These are phyloP conservation scores for Tolypocladium paradoxum DNA, from an alignment of 2,329 filamentous ascomycete genomes.

Conservation along the genomic window DNA sequence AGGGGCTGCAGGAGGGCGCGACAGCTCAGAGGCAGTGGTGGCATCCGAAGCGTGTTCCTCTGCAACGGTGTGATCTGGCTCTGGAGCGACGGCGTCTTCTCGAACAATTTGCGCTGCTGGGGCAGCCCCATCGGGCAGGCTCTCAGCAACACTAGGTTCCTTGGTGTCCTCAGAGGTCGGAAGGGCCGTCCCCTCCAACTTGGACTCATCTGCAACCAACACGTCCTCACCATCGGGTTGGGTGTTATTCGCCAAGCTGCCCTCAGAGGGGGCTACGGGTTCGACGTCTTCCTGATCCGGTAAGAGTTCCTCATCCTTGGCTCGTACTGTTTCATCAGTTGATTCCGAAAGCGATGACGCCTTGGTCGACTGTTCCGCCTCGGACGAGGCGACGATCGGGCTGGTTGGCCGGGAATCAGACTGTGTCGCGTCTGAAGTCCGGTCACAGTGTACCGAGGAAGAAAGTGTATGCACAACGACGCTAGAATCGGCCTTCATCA, in stretches of 20 bases:
- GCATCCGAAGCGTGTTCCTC: background rate
- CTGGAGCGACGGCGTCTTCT: background rate
- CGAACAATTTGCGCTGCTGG: background rate
- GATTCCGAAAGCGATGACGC: slow-evolving; percentile 54
- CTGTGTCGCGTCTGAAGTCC: slow-evolving; percentile 34
- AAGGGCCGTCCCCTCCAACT: background rate
- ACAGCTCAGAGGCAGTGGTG: background rate
- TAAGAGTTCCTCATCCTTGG: slow-evolving; percentile 15
- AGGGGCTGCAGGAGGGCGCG: background rate
- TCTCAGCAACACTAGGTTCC: background rate
- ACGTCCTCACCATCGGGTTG: background rate
- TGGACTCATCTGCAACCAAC: background rate
- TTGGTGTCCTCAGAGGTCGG: background rate
- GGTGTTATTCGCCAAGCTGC: background rate
- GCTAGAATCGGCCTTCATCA: slow-evolving; percentile 42
- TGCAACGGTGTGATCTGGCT: background rate
- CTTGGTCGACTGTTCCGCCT: slow-evolving; percentile 48
- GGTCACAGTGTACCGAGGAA: slow-evolving; percentile 32
- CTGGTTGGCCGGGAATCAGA: slow-evolving; percentile 49
- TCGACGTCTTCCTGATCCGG: slow-evolving; percentile 3
- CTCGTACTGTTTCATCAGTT: slow-evolving; percentile 47
- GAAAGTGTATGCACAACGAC: slow-evolving; percentile 37
- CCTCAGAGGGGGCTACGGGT: background rate
- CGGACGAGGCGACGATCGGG: slow-evolving; percentile 40
- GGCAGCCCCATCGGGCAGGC: background rate